Percentiles rank a stretch among this genome's conserved stretches.
Conservation (phyloP, 2,329 filamentous ascomycete genomes). For the Alternaria hordeiaustralica region DNA sequence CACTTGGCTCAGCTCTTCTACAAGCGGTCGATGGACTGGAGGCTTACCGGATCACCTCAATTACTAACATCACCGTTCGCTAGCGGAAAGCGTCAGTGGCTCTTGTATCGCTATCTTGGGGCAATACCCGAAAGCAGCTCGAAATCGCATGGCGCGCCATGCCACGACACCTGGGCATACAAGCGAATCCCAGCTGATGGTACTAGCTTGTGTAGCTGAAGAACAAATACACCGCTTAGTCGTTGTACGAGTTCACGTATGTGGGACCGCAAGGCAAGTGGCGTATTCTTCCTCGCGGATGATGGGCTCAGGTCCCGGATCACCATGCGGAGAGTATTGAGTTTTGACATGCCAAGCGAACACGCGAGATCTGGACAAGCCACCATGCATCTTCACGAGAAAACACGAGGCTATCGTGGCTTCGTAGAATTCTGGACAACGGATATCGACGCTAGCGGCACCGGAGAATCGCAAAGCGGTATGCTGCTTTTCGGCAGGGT, state of each 20-base stretch:
- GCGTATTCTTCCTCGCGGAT: background rate
- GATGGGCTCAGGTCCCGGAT: background rate
- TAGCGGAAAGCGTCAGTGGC: background rate
- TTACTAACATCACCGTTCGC: background rate
- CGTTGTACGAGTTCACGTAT: background rate
- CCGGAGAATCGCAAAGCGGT: background rate
- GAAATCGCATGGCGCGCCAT: background rate
- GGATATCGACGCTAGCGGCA: background rate
- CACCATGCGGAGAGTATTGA: slow-evolving; percentile 3
- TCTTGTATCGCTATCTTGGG: background rate
- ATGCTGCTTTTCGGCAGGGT: background rate
- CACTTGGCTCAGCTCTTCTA: background rate
- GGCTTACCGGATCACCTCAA: background rate
- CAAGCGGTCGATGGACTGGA: background rate
- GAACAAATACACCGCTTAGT: background rate
- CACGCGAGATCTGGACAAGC: slow-evolving; percentile 4
- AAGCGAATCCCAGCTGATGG: background rate
- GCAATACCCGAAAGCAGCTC: background rate
- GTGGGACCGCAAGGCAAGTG: background rate
- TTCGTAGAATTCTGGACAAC: background rate
- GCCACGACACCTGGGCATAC: background rate
- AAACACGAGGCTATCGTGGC: background rate
- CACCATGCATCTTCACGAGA: slow-evolving; percentile 8
- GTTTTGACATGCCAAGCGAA: slow-evolving; percentile 3
- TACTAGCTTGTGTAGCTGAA: background rate